These are phyloP conservation scores for Beauveria pseudobassiana DNA, from an alignment of 2,329 filamentous ascomycete species.

Conservation along the genomic window DNA sequence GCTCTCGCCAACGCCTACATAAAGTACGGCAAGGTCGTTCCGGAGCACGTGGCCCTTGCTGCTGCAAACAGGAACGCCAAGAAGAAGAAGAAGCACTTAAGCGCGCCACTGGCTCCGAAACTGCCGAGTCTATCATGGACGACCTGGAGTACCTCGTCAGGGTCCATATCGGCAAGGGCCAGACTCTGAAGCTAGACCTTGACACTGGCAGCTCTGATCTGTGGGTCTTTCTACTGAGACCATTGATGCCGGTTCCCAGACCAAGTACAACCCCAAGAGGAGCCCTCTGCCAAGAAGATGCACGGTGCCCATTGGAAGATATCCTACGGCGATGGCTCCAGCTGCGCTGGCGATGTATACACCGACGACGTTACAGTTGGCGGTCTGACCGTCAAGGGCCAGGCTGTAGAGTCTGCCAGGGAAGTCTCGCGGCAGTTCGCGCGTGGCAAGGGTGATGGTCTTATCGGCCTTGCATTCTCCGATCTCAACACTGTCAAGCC, in stretches of 20 bases:
- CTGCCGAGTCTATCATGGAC: conserved; percentile 12
- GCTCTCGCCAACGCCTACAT: conserved; percentile 27
- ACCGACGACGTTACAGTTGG: conserved; percentile 36
- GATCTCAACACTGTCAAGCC: conserved; percentile 35
- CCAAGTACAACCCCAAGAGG: conserved; percentile 29
- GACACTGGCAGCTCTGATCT: conserved; percentile 37
- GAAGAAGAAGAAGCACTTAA: background rate
- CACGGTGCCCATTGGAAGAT: conserved; percentile 34
- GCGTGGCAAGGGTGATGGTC: conserved; percentile 31
- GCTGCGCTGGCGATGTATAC: conserved; percentile 36
- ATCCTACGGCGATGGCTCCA: conserved; percentile 37
- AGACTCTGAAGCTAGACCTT: conserved; percentile 33
- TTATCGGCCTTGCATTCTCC: conserved; percentile 30
- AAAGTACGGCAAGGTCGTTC: conserved; percentile 35
- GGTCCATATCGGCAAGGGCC: conserved; percentile 20
- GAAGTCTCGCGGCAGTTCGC: conserved; percentile 35
- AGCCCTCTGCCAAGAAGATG: conserved; percentile 31
- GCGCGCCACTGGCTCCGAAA: conserved; percentile 3
- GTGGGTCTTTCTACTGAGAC: conserved; percentile 29
- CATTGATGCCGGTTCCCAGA: conserved; percentile 26
- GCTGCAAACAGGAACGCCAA: conserved; percentile 27
- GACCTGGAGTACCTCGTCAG: conserved; percentile 11
- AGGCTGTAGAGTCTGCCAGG: conserved; percentile 36
- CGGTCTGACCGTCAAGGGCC: conserved; percentile 30
- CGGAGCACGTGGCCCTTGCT: conserved; percentile 43